A percentile compares a stretch with the other conserved stretches of the same genome.
Evolutionary conservation across 2,329 filamentous ascomycete species (phyloP).

Genomic region (Knufia petricola): DNA sequence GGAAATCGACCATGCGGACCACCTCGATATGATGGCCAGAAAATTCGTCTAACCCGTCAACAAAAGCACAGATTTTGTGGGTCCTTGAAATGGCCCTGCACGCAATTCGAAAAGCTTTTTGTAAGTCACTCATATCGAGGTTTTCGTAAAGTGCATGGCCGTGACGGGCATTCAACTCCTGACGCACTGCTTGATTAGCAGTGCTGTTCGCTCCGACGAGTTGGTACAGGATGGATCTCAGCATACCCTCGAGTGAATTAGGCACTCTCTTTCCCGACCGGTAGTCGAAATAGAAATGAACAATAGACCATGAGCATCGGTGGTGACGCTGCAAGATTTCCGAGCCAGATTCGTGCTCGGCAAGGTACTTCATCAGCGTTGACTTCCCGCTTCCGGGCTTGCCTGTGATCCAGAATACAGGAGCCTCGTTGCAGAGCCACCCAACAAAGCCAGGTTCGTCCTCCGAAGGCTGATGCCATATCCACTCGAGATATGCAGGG

Average conservation of each 20-base stretch:
- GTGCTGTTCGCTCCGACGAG: neutral
- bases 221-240: neutral
- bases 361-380: conserved; percentile 28
- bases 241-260: neutral
- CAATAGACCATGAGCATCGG: neutral
- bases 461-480: neutral
- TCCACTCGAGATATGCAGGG: neutral
- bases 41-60: conserved; percentile 2
- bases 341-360: neutral
- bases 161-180: neutral
- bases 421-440: neutral
- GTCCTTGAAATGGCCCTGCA: neutral
- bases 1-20: neutral
- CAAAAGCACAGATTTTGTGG: neutral
- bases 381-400: conserved; percentile 36
- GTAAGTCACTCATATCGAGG: neutral
- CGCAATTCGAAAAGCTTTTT: neutral
- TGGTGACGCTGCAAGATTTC: neutral
- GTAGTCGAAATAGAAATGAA: neutral
- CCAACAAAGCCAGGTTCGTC: neutral
- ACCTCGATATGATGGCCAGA: neutral
- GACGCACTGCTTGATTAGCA: neutral
- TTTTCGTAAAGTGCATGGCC: neutral
- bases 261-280: neutral
- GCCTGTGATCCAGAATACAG: conserved; percentile 33